Base-by-base conservation (phyloP, 2,329 filamentous ascomycete species). In the Talaromyces sp. region DNA sequence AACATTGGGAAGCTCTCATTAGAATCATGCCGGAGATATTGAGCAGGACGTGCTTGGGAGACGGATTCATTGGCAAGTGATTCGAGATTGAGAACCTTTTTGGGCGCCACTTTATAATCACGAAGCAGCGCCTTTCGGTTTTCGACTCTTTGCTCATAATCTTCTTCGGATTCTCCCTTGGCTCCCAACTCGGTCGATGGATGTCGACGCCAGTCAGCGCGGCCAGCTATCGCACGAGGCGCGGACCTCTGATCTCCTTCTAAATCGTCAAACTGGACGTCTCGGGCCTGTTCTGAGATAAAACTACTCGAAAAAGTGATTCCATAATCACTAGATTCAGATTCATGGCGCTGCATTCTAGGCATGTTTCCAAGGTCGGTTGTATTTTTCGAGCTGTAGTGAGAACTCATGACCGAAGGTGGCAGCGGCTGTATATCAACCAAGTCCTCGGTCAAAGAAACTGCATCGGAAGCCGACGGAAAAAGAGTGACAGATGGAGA, bases 1-100 rank as follows among this genome's bases (percentile, higher is more conserved):
- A 87, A 85, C 81, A 87, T 86, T 24, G 80, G 76, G 65, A 87
- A 86, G 68, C 84, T 87, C 63, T 87, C 85, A 7, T 80, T 79
- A 26, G 84, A 87, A 65, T 85, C 80, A 65, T 84, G 82, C 38
- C 82, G 79, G 68, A 63, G 80, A 66, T 75, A 75, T 64, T 67
- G 65, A 57, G 72, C 64, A 60, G 64, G 66, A 65, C 67, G 67
- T 62, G 72, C 69, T 65, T 67, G 69, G 53, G 68, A 69, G 43
- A 61, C 68, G 14, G 65, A 60, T 21, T 70, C 68, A 56, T 62
- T 54, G 21, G 71, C 65, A 24, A 73, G 66, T 10, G 78, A 72
- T 54, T 83, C 81, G 53, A 83, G 73, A 26, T 74, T 79, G 52
- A 85, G 70, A 14, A 81, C 72, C 50, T 77, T 79, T 53, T 81